These are phyloP conservation scores for Tothia fuscella DNA, from an alignment of 2,329 filamentous ascomycete species.

Conservation along the genomic window DNA sequence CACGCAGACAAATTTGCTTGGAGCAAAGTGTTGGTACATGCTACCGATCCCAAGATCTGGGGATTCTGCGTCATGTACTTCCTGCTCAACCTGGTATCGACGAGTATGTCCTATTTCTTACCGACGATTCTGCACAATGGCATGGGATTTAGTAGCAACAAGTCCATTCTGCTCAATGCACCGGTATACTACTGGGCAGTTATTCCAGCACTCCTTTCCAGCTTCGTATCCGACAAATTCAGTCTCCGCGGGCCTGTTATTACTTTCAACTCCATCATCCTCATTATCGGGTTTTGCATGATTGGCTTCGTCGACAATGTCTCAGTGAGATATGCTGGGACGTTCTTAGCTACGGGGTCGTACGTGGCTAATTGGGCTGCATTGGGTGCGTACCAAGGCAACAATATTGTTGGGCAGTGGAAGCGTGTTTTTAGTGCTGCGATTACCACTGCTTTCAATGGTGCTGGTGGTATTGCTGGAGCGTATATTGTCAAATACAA, in stretches of 20 bases:
- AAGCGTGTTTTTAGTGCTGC: constrained; percentile 52
- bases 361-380: constrained; percentile 61
- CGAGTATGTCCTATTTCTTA: constrained; percentile 52
- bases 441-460: constrained; percentile 48
- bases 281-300: constrained; percentile 54
- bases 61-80: constrained; percentile 55
- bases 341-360: constrained; percentile 53
- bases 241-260: constrained; percentile 51
- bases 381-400: constrained; percentile 49
- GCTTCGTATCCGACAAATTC: constrained; percentile 44
- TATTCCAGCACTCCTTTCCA: constrained; percentile 8
- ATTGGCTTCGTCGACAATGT: constrained; percentile 49
- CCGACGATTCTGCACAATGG: constrained; percentile 47
- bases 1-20: constrained; percentile 44
- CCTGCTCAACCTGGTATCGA: constrained; percentile 54
- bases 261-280: constrained; percentile 48
- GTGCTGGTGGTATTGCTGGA: constrained; percentile 52
- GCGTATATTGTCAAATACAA: constrained; percentile 51
- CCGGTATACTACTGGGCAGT: constrained; percentile 10
- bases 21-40: constrained; percentile 40
- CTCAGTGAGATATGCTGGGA: constrained; percentile 51
- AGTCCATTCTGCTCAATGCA: constrained; percentile 20
- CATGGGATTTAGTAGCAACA: constrained; percentile 41
- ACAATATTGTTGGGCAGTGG: constrained; percentile 52
- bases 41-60: constrained; percentile 50